A percentile compares a stretch with the other conserved stretches of the same genome.
Conservation (phyloP, 2,329 filamentous ascomycete species). For the Xylaria sp. region DNA sequence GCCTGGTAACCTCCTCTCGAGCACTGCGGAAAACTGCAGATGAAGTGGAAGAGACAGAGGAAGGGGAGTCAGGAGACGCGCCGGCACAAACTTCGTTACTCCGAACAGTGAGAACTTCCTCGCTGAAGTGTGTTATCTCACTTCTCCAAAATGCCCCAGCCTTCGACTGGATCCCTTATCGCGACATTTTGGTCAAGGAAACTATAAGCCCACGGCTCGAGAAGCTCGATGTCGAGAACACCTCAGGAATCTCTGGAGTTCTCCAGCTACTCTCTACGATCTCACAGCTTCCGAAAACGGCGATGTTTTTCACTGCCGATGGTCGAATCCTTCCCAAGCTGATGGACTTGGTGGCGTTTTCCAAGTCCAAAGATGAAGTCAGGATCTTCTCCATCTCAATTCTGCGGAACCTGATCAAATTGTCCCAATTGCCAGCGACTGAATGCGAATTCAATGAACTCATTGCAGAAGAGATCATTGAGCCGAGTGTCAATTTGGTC, state of each 20-base stretch:
- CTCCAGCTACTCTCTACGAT: conserved; percentile 77
- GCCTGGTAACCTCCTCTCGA: conserved; percentile 64
- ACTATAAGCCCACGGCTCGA: conserved; percentile 71
- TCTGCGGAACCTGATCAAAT: conserved; percentile 60
- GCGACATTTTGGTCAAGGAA: conserved; percentile 65
- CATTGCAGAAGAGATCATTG: conserved; percentile 51
- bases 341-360: conserved; percentile 64
- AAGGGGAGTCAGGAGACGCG: conserved; percentile 30
- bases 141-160: conserved; percentile 69
- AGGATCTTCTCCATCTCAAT: conserved; percentile 76
- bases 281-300: conserved; percentile 62
- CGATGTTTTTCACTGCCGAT: conserved; percentile 59
- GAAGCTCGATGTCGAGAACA: conserved; percentile 76
- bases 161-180: conserved; percentile 68
- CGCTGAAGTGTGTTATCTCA: conserved; percentile 75
- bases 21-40: conserved; percentile 43
- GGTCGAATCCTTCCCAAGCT: conserved; percentile 63
- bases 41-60: conserved; percentile 32
- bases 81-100: conserved; percentile 52
- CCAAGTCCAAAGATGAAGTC: conserved; percentile 79
- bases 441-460: conserved; percentile 54
- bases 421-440: conserved; percentile 50
- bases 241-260: conserved; percentile 80
- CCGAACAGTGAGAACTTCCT: conserved; percentile 61
- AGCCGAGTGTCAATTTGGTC: conserved; percentile 54